A percentile compares a stretch with the other conserved stretches of the same genome.
Evolutionary conservation across 768 basidiomycete species (phyloP).

Genomic region (Psilocybe sp.): DNA sequence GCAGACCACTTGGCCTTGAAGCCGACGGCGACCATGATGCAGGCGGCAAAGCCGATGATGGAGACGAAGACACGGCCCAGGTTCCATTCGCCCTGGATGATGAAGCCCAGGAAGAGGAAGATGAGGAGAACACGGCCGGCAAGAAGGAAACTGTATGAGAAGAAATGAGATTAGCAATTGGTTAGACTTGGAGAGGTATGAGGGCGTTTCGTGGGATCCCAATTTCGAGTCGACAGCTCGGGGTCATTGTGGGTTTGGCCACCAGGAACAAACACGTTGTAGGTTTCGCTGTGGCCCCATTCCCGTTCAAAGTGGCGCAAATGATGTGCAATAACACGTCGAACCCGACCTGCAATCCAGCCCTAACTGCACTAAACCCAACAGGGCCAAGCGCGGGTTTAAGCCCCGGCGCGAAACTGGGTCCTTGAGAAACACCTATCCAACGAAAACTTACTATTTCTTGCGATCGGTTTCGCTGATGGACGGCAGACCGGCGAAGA

Average conservation of each 20-base stretch:
- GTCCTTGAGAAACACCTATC: too few relatives aligned
- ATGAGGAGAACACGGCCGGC: constrained; percentile 96
- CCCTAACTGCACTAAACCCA: too few relatives aligned
- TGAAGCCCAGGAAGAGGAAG: constrained; percentile 98
- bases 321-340: too few relatives aligned
- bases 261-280: too few relatives aligned
- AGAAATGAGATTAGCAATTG: not conserved
- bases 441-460: constrained; percentile 76
- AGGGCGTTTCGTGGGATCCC: too few relatives aligned
- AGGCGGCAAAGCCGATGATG: constrained; percentile 86
- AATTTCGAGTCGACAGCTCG: too few relatives aligned
- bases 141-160: constrained; percentile 87
- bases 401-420: too few relatives aligned
- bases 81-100: constrained; percentile 90
- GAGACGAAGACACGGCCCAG: constrained; percentile 85
- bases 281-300: too few relatives aligned
- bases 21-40: constrained; percentile 94
- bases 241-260: too few relatives aligned
- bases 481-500: constrained; percentile 87
- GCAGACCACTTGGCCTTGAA: constrained; percentile 99
- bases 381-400: too few relatives aligned
- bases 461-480: constrained; percentile 94
- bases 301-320: too few relatives aligned
- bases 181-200: not conserved
- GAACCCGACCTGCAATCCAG: too few relatives aligned